Evolutionary conservation across 768 basidiomycete species (phyloP).

Genomic region (Amanita rimosa): DNA sequence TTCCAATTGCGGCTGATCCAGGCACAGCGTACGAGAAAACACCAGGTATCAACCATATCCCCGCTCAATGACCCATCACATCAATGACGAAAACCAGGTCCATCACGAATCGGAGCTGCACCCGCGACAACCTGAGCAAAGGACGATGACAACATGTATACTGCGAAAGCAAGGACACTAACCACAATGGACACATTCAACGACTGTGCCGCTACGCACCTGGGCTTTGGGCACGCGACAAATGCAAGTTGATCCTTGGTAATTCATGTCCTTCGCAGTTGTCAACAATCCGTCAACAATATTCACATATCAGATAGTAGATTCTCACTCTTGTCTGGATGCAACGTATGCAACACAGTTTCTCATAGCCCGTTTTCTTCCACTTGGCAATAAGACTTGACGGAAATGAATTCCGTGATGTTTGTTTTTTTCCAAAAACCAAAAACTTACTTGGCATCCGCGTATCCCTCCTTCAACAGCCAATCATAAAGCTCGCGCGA

Average conservation of each 20-base stretch:
- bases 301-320: conserved; percentile 4
- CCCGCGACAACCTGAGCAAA: conserved; percentile 67
- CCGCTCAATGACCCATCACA: background rate
- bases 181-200: conserved; percentile 98
- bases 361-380: conserved; percentile 99
- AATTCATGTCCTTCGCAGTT: conserved; percentile 84
- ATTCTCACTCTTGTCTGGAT: conserved; percentile 77
- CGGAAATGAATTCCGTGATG: conserved; percentile 1
- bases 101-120: conserved; percentile 78
- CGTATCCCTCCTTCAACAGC: conserved; percentile 95
- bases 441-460: conserved; percentile 77
- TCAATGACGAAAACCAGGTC: background rate
- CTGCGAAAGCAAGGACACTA: conserved; percentile 19
- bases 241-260: conserved; percentile 95
- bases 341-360: conserved; percentile 92
- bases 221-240: conserved; percentile 96
- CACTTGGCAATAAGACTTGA: conserved; percentile 94
- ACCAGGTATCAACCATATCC: too few species aligned
- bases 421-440: conserved; percentile 32
- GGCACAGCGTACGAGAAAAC: too few species aligned
- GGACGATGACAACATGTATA: background rate
- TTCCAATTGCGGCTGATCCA: too few species aligned
- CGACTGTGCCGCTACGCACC: conserved; percentile 79
- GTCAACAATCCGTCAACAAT: background rate
- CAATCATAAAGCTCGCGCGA: conserved; percentile 92